These are phyloP conservation scores for Epichloe elymi DNA, from an alignment of 2,329 filamentous ascomycete species.

Conservation along the genomic window DNA sequence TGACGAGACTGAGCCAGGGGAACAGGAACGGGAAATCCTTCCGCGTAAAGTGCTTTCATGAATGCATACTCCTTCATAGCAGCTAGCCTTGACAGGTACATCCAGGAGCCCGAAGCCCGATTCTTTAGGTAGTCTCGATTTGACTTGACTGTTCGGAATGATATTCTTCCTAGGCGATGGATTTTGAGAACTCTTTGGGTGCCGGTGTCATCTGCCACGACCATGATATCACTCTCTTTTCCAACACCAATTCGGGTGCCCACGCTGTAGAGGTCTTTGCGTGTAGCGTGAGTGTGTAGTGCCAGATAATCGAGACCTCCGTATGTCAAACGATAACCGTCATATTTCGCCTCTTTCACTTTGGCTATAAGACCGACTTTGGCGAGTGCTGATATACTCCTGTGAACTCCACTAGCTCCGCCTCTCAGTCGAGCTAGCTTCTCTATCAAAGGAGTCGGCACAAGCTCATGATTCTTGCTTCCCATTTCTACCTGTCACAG, in stretches of 20 bases:
- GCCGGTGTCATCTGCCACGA: slow-evolving; percentile 71
- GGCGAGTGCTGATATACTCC: slow-evolving; percentile 77
- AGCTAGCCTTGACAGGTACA: slow-evolving; percentile 90
- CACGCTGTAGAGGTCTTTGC: slow-evolving; percentile 75
- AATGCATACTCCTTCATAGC: slow-evolving; percentile 92
- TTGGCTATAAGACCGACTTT: slow-evolving; percentile 86
- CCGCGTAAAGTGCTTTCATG: slow-evolving; percentile 72
- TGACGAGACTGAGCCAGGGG: slow-evolving; percentile 84
- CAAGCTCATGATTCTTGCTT: slow-evolving; percentile 92
- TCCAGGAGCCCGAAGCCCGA: slow-evolving; percentile 72
- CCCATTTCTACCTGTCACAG: slow-evolving; percentile 68
- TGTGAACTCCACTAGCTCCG: slow-evolving; percentile 66
- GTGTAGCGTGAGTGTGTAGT: slow-evolving; percentile 73
- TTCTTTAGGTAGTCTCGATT: slow-evolving; percentile 93
- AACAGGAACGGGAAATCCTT: slow-evolving; percentile 80
- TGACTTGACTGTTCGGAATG: slow-evolving; percentile 89
- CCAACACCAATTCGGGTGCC: slow-evolving; percentile 91
- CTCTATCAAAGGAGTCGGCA: slow-evolving; percentile 79
- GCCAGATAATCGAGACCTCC: slow-evolving; percentile 97
- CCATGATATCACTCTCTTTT: slow-evolving; percentile 94
- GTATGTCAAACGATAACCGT: slow-evolving; percentile 93
- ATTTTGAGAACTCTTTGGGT: slow-evolving; percentile 83
- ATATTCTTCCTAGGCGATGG: slow-evolving; percentile 87
- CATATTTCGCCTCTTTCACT: slow-evolving; percentile 92
- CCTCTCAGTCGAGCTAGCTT: slow-evolving; percentile 72